phyloP scores from a whole-genome alignment of 169 alveolate species.

The Perkinsus marinus region DNA sequence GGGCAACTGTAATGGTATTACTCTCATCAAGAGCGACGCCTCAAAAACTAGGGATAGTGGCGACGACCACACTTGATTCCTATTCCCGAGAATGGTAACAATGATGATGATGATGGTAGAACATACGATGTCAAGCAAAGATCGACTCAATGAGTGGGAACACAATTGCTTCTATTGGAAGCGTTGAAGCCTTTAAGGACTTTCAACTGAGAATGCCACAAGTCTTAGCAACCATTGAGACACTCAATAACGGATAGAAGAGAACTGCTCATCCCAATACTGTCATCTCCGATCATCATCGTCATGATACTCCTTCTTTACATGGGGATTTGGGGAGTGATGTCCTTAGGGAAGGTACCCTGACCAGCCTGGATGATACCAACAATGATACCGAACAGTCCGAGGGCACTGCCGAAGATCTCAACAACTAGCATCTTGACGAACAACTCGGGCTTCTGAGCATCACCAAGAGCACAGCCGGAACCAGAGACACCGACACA shows the following conservation, averaged over 20 bases:
- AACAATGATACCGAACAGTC: slow-evolving; percentile 47
- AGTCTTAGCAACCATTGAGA: background rate
- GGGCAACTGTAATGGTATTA: background rate
- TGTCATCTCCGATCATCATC: background rate
- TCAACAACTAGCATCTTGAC: slow-evolving; percentile 94
- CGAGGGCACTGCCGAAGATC: slow-evolving; percentile 96
- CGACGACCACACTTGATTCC: background rate
- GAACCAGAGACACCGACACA: slow-evolving; percentile 99
- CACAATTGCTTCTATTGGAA: too few species aligned
- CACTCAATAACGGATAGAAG: background rate
- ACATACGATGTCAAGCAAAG: background rate
- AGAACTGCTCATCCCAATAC: background rate
- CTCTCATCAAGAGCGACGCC: background rate
- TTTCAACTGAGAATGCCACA: background rate
- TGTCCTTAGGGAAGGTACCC: background rate
- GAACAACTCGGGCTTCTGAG: slow-evolving; percentile 96
- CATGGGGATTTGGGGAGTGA: background rate
- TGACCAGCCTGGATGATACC: slow-evolving; percentile 30
- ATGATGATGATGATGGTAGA: too few species aligned
- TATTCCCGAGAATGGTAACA: background rate
- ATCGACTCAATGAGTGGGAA: background rate
- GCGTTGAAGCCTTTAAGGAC: background rate
- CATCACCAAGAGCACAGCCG: slow-evolving; percentile 97
- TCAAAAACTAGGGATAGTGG: background rate
- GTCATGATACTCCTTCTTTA: background rate